Evolutionary conservation across 2,329 filamentous ascomycete species (phyloP).

Genomic region (Colletotrichum agaves): DNA sequence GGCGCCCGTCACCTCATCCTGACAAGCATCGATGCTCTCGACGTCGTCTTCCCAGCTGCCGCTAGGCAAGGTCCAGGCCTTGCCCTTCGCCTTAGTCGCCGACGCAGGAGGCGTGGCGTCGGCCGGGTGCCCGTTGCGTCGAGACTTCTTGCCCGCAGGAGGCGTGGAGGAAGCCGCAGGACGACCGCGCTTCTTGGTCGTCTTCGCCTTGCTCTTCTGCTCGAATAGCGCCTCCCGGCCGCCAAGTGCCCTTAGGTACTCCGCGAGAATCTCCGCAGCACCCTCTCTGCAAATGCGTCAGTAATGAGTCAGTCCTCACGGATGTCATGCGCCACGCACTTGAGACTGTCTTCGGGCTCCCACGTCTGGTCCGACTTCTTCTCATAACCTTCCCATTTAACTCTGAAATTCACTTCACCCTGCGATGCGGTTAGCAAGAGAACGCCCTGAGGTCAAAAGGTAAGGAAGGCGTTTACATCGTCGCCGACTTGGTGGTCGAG

Average conservation of each 20-base stretch:
- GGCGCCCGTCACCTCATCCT: conserved; percentile 69
- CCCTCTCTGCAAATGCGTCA: conserved; percentile 57
- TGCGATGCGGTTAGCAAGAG: conserved; percentile 41
- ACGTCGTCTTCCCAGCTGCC: conserved; percentile 84
- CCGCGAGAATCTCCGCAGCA: conserved; percentile 68
- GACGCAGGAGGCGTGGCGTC: conserved; percentile 60
- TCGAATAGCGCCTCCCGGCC: conserved; percentile 68
- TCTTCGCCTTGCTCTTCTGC: conserved; percentile 60
- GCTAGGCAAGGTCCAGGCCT: conserved; percentile 72
- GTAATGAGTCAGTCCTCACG: background rate
- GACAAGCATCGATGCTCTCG: conserved; percentile 75
- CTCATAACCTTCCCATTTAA: conserved; percentile 86
- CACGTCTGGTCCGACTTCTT: conserved; percentile 77
- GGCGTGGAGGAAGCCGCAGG: conserved; percentile 52
- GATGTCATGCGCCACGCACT: conserved; percentile 50
- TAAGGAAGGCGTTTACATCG: conserved; percentile 53
- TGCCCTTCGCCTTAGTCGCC: conserved; percentile 49
- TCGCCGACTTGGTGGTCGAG: conserved; percentile 70
- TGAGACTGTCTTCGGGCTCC: conserved; percentile 80
- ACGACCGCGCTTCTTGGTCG: conserved; percentile 69
- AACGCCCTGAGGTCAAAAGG: background rate
- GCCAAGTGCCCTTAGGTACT: conserved; percentile 72
- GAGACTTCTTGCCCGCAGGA: conserved; percentile 56
- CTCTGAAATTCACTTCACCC: conserved; percentile 69
- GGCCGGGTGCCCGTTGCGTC: conserved; percentile 61